phyloP scores from a whole-genome alignment of 2,329 filamentous ascomycete genomes.

The Botryotinia narcissicola region DNA sequence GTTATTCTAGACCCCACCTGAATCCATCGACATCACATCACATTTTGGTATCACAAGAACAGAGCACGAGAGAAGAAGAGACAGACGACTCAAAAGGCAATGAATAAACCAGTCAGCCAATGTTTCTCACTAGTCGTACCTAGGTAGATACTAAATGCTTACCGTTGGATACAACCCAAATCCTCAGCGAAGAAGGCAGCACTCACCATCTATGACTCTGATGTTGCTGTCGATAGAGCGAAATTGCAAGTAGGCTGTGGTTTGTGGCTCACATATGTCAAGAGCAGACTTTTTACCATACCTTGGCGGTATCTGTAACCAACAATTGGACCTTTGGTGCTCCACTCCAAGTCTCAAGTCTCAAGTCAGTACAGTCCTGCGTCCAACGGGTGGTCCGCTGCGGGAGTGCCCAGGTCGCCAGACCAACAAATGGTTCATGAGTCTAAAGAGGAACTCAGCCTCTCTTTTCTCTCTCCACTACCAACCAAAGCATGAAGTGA shows the following conservation, averaged over 20 bases:
- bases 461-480: neutral
- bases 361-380: neutral
- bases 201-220: slow-evolving; percentile 3
- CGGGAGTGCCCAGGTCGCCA: slow-evolving; percentile 13
- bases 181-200: neutral
- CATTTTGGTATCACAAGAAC: slow-evolving; percentile 8
- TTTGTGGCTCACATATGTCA: neutral
- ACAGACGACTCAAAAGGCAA: neutral
- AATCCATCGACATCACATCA: neutral
- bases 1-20: neutral
- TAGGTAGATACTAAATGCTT: neutral
- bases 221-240: neutral
- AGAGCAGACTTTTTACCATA: neutral
- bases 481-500: slow-evolving; percentile 3
- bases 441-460: slow-evolving; percentile 9
- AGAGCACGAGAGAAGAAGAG: slow-evolving; percentile 9
- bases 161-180: neutral
- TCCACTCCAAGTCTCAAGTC: neutral
- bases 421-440: slow-evolving; percentile 5
- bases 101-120: neutral
- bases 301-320: neutral
- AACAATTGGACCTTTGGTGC: neutral
- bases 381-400: slow-evolving; percentile 3
- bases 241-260: slow-evolving; percentile 5
- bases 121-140: neutral